Percentiles rank a stretch among this genome's conserved stretches.
Evolutionary conservation across 179 eudicot genomes (phyloP).

Genomic region (Spinacia oleracea): DNA sequence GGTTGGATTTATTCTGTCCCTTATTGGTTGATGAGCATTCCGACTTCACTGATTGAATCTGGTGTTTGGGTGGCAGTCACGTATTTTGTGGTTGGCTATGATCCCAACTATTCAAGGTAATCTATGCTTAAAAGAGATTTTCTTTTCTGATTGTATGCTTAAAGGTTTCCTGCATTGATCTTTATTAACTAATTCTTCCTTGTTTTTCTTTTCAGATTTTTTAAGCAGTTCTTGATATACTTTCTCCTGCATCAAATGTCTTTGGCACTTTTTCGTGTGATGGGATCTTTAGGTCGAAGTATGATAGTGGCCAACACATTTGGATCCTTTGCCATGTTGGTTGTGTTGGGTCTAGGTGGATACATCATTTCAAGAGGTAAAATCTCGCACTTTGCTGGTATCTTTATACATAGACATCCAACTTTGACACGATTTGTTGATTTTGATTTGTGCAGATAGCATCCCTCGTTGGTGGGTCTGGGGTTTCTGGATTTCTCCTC

Average conservation of each 20-base stretch:
- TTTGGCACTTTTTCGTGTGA: conserved; percentile 78
- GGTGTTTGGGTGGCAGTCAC: conserved; percentile 85
- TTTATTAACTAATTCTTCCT: conserved; percentile 11
- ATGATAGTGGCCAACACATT: conserved; percentile 96
- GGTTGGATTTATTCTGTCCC: conserved; percentile 88
- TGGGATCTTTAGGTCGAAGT: conserved; percentile 90
- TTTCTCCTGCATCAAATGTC: conserved; percentile 94
- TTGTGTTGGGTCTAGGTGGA: conserved; percentile 97
- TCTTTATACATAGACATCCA: background rate
- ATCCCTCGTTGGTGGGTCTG: conserved; percentile 88
- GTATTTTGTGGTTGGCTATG: conserved; percentile 85
- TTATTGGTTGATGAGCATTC: conserved; percentile 81
- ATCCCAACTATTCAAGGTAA: conserved; percentile 74
- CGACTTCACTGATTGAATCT: conserved; percentile 81
- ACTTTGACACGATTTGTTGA: conserved; percentile 20
- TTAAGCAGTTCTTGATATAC: conserved; percentile 71
- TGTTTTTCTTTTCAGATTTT: conserved; percentile 48
- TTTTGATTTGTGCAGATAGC: conserved; percentile 57
- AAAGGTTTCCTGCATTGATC: background rate
- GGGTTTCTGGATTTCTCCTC: conserved; percentile 96
- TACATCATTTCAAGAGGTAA: conserved; percentile 85
- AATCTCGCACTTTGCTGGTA: background rate
- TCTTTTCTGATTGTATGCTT: background rate
- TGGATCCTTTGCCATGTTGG: conserved; percentile 97
- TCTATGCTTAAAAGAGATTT: background rate